Conservation (phyloP, 306 rosid genomes). For the Vigna trinervia region DNA sequence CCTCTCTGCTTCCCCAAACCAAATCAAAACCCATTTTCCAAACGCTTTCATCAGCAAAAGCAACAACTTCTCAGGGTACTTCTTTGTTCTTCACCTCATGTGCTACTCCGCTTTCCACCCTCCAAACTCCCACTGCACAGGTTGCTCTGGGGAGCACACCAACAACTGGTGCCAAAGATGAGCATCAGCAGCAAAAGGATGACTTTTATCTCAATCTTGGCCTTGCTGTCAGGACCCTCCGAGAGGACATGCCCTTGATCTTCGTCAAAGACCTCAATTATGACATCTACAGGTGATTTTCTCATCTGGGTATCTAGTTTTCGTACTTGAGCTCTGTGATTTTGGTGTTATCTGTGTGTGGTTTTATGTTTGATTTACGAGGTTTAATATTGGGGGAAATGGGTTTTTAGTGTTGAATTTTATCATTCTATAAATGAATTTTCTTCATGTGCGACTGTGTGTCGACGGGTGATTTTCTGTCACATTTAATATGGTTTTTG, state of each 20-base stretch:
- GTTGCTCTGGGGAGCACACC: slow-evolving; percentile 69
- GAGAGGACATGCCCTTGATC: slow-evolving; percentile 77
- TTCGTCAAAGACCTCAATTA: slow-evolving; percentile 79
- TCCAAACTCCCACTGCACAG: slow-evolving; percentile 54
- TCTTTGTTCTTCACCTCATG: slow-evolving; percentile 32
- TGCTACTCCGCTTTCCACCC: slow-evolving; percentile 46
- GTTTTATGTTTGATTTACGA: neutral
- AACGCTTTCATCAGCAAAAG: slow-evolving; percentile 51
- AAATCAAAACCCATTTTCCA: slow-evolving; percentile 59
- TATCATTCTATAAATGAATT: slow-evolving; percentile 36
- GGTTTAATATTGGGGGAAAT: neutral
- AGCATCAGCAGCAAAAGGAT: slow-evolving; percentile 58
- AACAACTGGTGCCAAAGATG: slow-evolving; percentile 50
- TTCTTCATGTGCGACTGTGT: neutral
- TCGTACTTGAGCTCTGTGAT: neutral
- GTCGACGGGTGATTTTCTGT: too few species aligned
- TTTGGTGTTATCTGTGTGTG: neutral
- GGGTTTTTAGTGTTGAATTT: slow-evolving; percentile 33
- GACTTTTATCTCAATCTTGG: slow-evolving; percentile 84
- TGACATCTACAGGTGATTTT: slow-evolving; percentile 75
- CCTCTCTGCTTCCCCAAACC: slow-evolving; percentile 60
- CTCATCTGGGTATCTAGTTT: slow-evolving; percentile 31
- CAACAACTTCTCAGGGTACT: slow-evolving; percentile 44
- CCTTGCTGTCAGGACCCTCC: slow-evolving; percentile 79
- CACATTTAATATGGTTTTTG: too few species aligned